A percentile compares a stretch with the other conserved stretches of the same genome.
Evolutionary conservation across 23 red algal species (phyloP).

Genomic region (Chondrus crispus): DNA sequence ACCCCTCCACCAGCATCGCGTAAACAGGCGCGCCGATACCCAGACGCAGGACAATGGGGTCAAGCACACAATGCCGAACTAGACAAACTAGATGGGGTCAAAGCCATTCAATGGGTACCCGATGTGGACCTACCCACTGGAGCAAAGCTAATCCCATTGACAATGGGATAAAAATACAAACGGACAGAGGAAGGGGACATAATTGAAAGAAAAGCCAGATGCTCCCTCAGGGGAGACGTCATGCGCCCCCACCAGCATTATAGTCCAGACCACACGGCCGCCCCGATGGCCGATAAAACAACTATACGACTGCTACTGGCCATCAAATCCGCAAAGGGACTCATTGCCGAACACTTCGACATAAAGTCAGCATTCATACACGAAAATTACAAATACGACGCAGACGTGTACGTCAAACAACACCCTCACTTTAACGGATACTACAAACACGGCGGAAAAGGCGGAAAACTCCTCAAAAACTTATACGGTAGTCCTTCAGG

Average conservation of each 20-base stretch:
- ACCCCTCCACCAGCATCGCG: background rate
- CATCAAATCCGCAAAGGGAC: background rate
- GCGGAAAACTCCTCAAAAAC: background rate
- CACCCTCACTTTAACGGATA: background rate
- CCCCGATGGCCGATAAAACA: background rate
- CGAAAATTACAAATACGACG: conserved; percentile 12
- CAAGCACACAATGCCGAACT: background rate
- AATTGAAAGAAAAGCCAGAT: background rate
- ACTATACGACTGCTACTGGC: background rate
- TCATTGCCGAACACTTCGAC: conserved; percentile 8
- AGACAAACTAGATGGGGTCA: background rate
- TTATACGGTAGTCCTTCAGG: background rate
- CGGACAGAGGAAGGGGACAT: background rate
- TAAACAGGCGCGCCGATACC: background rate
- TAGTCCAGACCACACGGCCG: background rate
- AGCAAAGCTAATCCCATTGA: background rate
- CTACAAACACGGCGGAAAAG: background rate
- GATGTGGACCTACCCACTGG: background rate
- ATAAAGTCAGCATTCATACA: conserved; percentile 3
- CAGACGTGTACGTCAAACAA: background rate
- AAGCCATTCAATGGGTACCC: background rate
- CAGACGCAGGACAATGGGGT: background rate
- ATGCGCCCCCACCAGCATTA: background rate
- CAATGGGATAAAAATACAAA: background rate
- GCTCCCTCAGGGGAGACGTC: background rate